A percentile compares a stretch with the other conserved stretches of the same genome.
Evolutionary conservation across 257 asterid genomes (phyloP).

Genomic region (Ballota nigra): DNA sequence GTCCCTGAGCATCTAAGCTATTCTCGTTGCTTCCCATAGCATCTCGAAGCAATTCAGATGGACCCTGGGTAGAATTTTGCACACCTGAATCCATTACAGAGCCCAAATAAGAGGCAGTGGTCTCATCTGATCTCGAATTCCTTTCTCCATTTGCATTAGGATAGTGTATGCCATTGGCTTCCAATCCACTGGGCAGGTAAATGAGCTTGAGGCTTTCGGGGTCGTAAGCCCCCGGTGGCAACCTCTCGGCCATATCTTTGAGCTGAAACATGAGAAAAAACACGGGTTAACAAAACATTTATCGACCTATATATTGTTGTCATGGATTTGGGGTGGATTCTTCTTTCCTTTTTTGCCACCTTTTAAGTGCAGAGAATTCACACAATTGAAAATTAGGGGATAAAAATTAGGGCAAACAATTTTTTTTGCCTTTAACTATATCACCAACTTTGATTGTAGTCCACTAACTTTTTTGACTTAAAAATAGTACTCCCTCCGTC

Average conservation of each 20-base stretch:
- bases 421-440: no score
- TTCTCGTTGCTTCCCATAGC: constrained; percentile 31
- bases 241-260: constrained; percentile 89
- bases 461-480: no score
- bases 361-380: neutral
- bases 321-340: neutral
- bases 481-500: no score
- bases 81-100: constrained; percentile 40
- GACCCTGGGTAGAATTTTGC: constrained; percentile 32
- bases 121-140: constrained; percentile 44
- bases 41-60: constrained; percentile 32
- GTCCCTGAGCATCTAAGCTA: constrained; percentile 35
- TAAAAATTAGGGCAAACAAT: neutral
- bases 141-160: constrained; percentile 49
- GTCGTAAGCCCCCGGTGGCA: constrained; percentile 82
- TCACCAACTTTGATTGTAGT: no score
- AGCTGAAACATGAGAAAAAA: constrained; percentile 47
- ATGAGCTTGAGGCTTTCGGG: constrained; percentile 62
- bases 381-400: neutral
- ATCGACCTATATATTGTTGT: neutral
- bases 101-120: constrained; percentile 34
- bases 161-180: constrained; percentile 48
- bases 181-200: constrained; percentile 63
- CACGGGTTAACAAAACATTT: constrained; percentile 8
- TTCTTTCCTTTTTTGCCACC: neutral